Conservation (phyloP, 495 filamentous ascomycete species). For the Lophium mytilinum region DNA sequence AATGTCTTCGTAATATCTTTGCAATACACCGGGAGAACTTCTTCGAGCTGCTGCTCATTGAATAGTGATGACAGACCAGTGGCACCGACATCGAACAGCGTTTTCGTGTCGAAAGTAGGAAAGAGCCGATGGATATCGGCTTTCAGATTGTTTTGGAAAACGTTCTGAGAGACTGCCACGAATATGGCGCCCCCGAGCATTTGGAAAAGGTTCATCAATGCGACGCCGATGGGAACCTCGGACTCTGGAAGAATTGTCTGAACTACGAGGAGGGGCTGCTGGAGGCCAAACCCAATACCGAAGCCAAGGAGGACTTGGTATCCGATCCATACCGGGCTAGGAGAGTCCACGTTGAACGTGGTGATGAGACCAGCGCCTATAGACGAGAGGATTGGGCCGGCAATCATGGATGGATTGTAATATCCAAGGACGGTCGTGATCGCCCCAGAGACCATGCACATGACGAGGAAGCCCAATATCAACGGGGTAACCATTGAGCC, state of each 20-base stretch:
- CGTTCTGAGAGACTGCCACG: conserved; percentile 28
- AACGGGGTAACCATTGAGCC: conserved; percentile 11
- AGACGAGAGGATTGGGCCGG: conserved; percentile 12
- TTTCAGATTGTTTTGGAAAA: conserved; percentile 20
- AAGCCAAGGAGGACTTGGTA: conserved; percentile 19
- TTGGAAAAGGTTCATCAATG: conserved; percentile 30
- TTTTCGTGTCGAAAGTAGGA: not conserved
- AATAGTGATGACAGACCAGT: not conserved
- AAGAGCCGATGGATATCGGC: not conserved
- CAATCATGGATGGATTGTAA: conserved; percentile 23
- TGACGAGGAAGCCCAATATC: conserved; percentile 11
- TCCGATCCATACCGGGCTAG: conserved; percentile 21
- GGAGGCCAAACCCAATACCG: conserved; percentile 19
- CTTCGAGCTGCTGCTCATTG: not conserved
- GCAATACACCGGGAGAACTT: not conserved
- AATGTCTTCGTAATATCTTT: not conserved
- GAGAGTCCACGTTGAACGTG: conserved; percentile 12
- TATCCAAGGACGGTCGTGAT: conserved; percentile 13
- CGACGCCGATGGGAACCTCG: conserved; percentile 21
- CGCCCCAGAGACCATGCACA: conserved; percentile 14
- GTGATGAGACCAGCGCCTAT: conserved; percentile 19
- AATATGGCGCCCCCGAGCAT: conserved; percentile 30
- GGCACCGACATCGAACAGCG: not conserved
- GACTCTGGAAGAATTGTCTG: conserved; percentile 13
- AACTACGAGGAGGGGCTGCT: conserved; percentile 8